Base-by-base conservation (phyloP, 768 basidiomycete species). In the Xanthoconium stramineum region DNA sequence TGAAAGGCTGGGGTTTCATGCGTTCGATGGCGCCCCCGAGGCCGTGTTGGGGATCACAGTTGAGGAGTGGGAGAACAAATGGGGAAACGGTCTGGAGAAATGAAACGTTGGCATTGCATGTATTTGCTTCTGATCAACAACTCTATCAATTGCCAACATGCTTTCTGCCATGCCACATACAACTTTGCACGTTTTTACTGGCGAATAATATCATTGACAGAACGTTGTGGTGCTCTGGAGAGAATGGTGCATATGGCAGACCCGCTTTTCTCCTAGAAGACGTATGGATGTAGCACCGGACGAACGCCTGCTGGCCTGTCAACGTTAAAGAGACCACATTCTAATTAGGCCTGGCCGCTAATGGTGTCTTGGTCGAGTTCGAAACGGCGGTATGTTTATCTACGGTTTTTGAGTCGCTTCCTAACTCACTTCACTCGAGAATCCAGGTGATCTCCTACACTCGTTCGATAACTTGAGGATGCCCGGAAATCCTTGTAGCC, bases 1-100 rank as follows among this genome's bases (percentile, higher is more conserved):
- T n/a, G n/a, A n/a, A n/a, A n/a, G n/a, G n/a, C n/a, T n/a, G 50
- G 88, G 86, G 12, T 91, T 90, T 68, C 70, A 73, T 66, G 64
- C 68, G 14, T 78, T 89, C 50, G 77, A 80, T 19, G 84, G 81
- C 0, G 80, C 79, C 15, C 70, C 76, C 4, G 77, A 76, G 35
- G 74, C 69, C 11, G 77, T 79, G 50, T 64, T 88, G 70, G 87
- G 86, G 3, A 70, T 89, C 57, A 75, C 71, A 47, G 80, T 88
- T 62, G 74, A 67, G 35, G 63, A 72, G 49, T 71, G 72, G 72
- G 60, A 68, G 52, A 50, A 46, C 13, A 63, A 42, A 44, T 62
- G 51, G 56, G 50, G 19, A 43, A 35, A 24, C 6, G 24, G n/a
- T 24, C 13, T 29, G 43, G 11, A 14, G 43, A 42, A 42, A 20